A percentile compares a stretch with the other conserved stretches of the same genome.
Evolutionary conservation across 2,329 filamentous ascomycete species (phyloP).

Genomic region (Ascochyta pisi): DNA sequence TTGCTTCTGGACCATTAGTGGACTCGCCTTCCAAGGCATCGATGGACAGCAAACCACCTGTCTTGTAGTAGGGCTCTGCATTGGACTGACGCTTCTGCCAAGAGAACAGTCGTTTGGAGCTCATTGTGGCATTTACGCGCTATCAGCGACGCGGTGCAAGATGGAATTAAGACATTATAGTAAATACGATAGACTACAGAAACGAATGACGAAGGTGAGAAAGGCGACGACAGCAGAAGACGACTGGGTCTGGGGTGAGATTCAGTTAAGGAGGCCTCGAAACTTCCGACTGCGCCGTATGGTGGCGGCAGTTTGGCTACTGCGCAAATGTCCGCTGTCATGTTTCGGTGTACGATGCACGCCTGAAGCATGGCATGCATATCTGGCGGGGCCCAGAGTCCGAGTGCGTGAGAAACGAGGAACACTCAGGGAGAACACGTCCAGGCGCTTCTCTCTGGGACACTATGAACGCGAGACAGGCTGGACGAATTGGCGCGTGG

Average conservation of each 20-base stretch:
- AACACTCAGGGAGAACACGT: neutral
- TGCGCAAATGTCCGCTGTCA: constrained; percentile 20
- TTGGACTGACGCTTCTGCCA: constrained; percentile 52
- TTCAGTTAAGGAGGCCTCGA: constrained; percentile 13
- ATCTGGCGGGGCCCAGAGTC: constrained; percentile 2
- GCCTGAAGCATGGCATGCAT: constrained; percentile 12
- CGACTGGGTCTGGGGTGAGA: neutral
- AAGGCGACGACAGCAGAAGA: neutral
- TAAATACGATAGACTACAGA: neutral
- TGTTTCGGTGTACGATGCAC: constrained; percentile 17
- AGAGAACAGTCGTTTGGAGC: constrained; percentile 53
- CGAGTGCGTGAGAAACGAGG: constrained; percentile 11
- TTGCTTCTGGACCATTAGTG: constrained; percentile 25
- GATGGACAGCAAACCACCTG: constrained; percentile 47
- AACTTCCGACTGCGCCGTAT: constrained; percentile 7
- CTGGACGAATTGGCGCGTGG: constrained; percentile 11
- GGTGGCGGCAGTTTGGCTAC: constrained; percentile 14
- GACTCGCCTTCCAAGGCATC: constrained; percentile 17
- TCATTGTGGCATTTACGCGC: constrained; percentile 36
- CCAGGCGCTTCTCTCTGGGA: constrained; percentile 1
- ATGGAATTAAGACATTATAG: constrained; percentile 16
- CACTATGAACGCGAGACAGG: constrained; percentile 1
- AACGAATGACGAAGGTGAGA: neutral
- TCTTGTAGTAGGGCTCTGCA: constrained; percentile 46
- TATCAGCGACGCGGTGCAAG: neutral